Conservation (phyloP, 495 filamentous ascomycete genomes). For the Parmelia sp. region DNA sequence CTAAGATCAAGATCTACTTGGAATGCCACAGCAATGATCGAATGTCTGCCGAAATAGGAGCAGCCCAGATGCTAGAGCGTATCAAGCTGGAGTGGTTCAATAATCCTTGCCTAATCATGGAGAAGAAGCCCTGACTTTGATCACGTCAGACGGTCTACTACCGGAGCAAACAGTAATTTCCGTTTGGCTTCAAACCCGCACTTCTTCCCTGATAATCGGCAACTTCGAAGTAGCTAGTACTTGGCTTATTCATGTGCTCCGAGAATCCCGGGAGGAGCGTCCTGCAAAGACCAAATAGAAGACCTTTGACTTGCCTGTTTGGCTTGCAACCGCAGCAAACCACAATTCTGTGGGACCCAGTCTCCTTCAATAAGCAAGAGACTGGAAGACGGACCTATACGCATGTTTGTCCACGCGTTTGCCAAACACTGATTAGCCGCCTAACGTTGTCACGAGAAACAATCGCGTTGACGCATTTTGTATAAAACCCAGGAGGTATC, state of each 20-base stretch:
- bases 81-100: slow-evolving; percentile 56
- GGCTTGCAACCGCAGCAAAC: not conserved
- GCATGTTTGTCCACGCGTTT: not conserved
- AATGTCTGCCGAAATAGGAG: slow-evolving; percentile 45
- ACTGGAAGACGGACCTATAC: not conserved
- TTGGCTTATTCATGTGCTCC: not conserved
- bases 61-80: slow-evolving; percentile 46
- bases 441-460: not conserved
- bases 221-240: not conserved
- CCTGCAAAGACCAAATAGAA: not conserved
- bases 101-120: slow-evolving; percentile 19
- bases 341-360: not conserved
- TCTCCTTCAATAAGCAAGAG: not conserved
- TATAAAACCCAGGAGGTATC: not conserved
- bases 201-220: not conserved
- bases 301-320: not conserved
- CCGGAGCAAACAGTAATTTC: not conserved
- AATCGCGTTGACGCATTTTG: not conserved
- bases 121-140: slow-evolving; percentile 10
- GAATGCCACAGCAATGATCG: slow-evolving; percentile 45
- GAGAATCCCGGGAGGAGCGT: not conserved
- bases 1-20: slow-evolving; percentile 59
- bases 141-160: not conserved
- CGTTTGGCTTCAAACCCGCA: not conserved
- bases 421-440: not conserved